Evolutionary conservation across 768 basidiomycete genomes (phyloP).

Genomic region (Mycena olivaceomarginata): DNA sequence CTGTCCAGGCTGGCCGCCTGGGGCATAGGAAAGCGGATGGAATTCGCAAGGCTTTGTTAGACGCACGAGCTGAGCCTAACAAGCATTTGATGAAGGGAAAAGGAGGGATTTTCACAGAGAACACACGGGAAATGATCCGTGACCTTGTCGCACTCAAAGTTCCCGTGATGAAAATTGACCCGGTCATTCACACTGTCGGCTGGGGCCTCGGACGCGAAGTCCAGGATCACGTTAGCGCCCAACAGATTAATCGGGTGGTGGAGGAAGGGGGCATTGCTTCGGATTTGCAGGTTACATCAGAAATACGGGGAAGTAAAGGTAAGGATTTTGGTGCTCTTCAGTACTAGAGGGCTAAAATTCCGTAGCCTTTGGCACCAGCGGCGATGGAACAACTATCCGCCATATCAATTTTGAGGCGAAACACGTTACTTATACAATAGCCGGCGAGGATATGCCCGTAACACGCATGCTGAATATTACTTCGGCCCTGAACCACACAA

Average conservation of each 20-base stretch:
- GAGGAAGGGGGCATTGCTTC: conserved; percentile 30
- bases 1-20: neutral
- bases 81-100: neutral
- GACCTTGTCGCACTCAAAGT: conserved; percentile 5
- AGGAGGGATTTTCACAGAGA: neutral
- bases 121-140: neutral
- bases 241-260: neutral
- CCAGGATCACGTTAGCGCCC: conserved; percentile 20
- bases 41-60: neutral
- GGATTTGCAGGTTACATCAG: conserved; percentile 13
- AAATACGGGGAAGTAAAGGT: neutral
- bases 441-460: neutral
- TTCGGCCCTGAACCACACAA: neutral
- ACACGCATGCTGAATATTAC: neutral
- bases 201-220: neutral
- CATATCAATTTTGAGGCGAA: neutral
- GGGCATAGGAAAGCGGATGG: neutral
- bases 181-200: conserved; percentile 9
- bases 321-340: neutral
- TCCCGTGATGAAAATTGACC: neutral
- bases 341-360: neutral
- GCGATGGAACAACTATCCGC: neutral
- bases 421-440: neutral
- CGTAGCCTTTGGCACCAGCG: neutral
- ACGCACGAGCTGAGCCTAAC: neutral